phyloP scores from a whole-genome alignment of 352 stramenopile species.

The Globisporangium polare region DNA sequence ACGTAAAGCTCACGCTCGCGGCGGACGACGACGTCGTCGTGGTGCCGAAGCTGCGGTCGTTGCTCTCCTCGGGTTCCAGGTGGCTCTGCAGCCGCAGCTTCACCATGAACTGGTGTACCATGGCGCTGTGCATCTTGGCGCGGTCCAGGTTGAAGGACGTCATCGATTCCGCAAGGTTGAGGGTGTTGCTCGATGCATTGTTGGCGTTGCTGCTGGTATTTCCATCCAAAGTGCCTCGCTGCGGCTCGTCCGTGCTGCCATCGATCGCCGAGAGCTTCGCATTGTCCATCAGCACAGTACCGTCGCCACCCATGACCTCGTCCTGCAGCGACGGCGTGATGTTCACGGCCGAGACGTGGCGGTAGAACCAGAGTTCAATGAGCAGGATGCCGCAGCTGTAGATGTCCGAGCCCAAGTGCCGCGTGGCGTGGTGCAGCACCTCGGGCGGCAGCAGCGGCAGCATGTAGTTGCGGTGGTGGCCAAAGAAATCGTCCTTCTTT shows the following conservation, averaged over 20 bases:
- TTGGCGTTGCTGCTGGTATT: neutral
- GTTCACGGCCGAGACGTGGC: slow-evolving; percentile 37
- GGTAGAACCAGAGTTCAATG: slow-evolving; percentile 53
- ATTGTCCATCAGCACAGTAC: neutral
- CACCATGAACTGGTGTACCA: slow-evolving; percentile 45
- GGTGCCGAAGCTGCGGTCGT: slow-evolving; percentile 42
- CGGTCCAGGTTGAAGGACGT: slow-evolving; percentile 14
- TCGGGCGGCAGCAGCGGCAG: slow-evolving; percentile 47
- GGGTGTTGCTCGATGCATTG: neutral
- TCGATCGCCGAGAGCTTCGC: slow-evolving; percentile 10
- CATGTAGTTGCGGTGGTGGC: slow-evolving; percentile 13
- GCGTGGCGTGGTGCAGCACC: slow-evolving; percentile 30
- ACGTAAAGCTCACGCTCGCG: slow-evolving; percentile 25
- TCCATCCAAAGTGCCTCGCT: neutral
- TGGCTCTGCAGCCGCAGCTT: slow-evolving; percentile 40
- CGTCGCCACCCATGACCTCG: slow-evolving; percentile 10
- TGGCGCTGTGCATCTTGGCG: slow-evolving; percentile 23
- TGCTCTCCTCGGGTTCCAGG: slow-evolving; percentile 23
- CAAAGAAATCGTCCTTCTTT: slow-evolving; percentile 4
- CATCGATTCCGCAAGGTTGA: neutral
- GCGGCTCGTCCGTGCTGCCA: slow-evolving; percentile 4
- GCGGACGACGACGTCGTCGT: slow-evolving; percentile 33
- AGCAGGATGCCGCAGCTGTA: slow-evolving; percentile 59
- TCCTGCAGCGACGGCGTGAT: slow-evolving; percentile 14
- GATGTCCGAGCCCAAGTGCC: slow-evolving; percentile 41